Evolutionary conservation across 2,329 filamentous ascomycete genomes (phyloP).

Genomic region (Xylariaceae sp.): DNA sequence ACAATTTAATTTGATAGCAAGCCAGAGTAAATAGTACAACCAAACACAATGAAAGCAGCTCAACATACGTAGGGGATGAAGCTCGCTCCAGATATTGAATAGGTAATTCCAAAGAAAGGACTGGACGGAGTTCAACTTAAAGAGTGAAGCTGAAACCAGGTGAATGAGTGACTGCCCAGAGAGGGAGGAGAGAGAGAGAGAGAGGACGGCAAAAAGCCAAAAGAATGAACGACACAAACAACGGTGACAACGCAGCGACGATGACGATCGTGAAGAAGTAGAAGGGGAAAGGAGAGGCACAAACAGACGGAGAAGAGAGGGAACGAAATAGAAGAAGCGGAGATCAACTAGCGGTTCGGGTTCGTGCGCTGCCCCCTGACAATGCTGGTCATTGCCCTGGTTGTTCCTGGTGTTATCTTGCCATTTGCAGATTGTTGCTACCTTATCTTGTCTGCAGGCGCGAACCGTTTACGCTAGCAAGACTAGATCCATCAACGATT

Average conservation of each 20-base stretch:
- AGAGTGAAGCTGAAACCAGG: conserved; percentile 54
- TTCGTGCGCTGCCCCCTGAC: not conserved
- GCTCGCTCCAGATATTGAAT: conserved; percentile 40
- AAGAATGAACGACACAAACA: conserved; percentile 40
- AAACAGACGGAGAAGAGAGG: conserved; percentile 36
- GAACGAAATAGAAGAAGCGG: conserved; percentile 30
- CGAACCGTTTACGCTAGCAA: not conserved
- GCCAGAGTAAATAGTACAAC: not conserved
- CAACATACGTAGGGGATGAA: conserved; percentile 41
- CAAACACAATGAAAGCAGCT: conserved; percentile 18
- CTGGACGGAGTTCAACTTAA: conserved; percentile 55
- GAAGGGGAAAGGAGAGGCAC: conserved; percentile 21
- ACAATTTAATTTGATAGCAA: not conserved
- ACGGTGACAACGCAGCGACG: conserved; percentile 44
- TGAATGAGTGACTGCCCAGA: conserved; percentile 46
- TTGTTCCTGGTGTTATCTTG: not conserved
- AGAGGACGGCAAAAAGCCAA: conserved; percentile 41
- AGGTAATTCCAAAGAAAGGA: conserved; percentile 48
- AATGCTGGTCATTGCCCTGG: not conserved
- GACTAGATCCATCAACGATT: conserved; percentile 2
- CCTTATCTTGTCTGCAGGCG: conserved; percentile 3
- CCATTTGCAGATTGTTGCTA: too few species aligned
- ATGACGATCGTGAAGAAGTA: conserved; percentile 44
- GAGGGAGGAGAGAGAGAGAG: conserved; percentile 43
- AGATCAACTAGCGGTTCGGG: conserved; percentile 8